phyloP scores from a whole-genome alignment of 2,329 filamentous ascomycete species.

The Cordyceps tenuipes region DNA sequence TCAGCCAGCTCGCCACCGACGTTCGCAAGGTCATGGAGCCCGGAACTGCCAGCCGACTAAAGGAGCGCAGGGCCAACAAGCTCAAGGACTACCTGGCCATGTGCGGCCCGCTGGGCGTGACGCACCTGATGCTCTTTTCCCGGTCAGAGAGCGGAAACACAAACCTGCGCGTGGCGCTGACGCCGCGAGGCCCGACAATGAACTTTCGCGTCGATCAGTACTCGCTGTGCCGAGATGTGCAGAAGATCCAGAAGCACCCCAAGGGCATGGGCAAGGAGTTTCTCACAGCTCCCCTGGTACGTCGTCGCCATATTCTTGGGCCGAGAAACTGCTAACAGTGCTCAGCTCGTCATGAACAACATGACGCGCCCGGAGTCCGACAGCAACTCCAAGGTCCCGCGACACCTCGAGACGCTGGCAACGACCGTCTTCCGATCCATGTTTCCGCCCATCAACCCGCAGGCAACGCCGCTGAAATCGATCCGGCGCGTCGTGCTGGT shows the following conservation, averaged over 20 bases:
- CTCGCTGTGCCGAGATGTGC: slow-evolving; percentile 84
- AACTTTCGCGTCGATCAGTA: slow-evolving; percentile 95
- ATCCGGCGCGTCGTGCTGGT: slow-evolving; percentile 86
- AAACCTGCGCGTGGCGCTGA: slow-evolving; percentile 79
- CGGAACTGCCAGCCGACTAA: slow-evolving; percentile 79
- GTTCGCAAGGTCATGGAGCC: slow-evolving; percentile 94
- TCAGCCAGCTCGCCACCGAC: slow-evolving; percentile 87
- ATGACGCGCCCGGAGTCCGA: slow-evolving; percentile 61
- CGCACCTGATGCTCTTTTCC: slow-evolving; percentile 88
- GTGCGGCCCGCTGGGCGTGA: slow-evolving; percentile 88
- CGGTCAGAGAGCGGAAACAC: slow-evolving; percentile 84
- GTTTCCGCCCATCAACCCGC: slow-evolving; percentile 91
- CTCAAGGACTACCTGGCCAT: slow-evolving; percentile 90
- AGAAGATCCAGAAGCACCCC: slow-evolving; percentile 74
- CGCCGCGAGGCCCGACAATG: slow-evolving; percentile 83
- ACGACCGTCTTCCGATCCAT: slow-evolving; percentile 94
- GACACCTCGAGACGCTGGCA: slow-evolving; percentile 84
- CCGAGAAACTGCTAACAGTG: slow-evolving; percentile 17
- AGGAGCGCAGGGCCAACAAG: slow-evolving; percentile 81
- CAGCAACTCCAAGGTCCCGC: slow-evolving; percentile 65
- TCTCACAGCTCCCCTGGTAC: slow-evolving; percentile 70
- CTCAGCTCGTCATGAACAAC: slow-evolving; percentile 92
- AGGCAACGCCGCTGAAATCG: slow-evolving; percentile 80
- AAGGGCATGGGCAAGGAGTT: slow-evolving; percentile 79
- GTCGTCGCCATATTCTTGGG: slow-evolving; percentile 14